These are phyloP conservation scores for Ramularia endophylla DNA, from an alignment of 2,329 filamentous ascomycete species.

Conservation along the genomic window DNA sequence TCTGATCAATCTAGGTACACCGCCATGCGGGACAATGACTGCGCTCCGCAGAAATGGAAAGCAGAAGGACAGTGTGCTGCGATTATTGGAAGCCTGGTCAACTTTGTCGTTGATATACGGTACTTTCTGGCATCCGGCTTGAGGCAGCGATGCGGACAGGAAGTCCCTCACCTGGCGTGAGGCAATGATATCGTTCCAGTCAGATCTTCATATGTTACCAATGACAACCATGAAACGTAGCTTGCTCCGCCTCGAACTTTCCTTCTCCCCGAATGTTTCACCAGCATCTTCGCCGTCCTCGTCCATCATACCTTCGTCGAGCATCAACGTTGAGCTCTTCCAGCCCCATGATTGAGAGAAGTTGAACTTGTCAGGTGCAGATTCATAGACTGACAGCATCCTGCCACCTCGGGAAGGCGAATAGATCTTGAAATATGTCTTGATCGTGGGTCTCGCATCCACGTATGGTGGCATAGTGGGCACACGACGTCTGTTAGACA, in stretches of 20 bases:
- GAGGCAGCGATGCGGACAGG: no score
- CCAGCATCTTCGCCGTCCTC: constrained; percentile 30
- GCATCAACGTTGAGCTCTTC: constrained; percentile 55
- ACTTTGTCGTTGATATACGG: no score
- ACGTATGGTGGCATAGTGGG: constrained; percentile 50
- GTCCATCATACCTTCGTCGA: constrained; percentile 41
- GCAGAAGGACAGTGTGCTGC: no score
- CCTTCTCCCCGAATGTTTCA: constrained; percentile 23
- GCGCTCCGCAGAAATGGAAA: no score
- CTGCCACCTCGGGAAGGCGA: constrained; percentile 53
- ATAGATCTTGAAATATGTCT: constrained; percentile 59
- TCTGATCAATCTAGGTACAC: no score
- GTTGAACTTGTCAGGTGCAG: constrained; percentile 53
- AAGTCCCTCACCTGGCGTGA: no score
- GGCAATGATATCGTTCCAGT: no score
- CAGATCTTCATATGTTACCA: constrained; percentile 46
- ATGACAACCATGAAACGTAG: constrained; percentile 57
- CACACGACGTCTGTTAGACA: constrained; percentile 25
- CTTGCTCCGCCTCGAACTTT: constrained; percentile 32
- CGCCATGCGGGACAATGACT: no score
- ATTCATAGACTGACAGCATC: constrained; percentile 54
- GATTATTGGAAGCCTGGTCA: no score
- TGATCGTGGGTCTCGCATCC: constrained; percentile 51
- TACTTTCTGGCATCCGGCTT: no score
- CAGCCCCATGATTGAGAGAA: constrained; percentile 57